Conservation (phyloP, 805 yeast species). For the Monosporozyma unispora region DNA sequence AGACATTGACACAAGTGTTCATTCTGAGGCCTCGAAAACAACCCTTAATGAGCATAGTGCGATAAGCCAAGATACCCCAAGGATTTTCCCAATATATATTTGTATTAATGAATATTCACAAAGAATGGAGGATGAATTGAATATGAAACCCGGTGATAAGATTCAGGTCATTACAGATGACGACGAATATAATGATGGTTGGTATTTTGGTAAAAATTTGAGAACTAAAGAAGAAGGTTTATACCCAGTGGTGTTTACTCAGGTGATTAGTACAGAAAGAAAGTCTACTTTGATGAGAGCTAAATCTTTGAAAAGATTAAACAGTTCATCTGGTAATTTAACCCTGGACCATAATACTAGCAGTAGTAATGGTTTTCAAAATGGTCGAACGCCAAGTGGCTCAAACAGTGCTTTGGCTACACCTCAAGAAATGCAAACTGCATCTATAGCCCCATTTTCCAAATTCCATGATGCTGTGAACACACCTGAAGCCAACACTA, state of each 20-base stretch:
- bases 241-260: slow-evolving; percentile 86
- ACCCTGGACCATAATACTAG: neutral
- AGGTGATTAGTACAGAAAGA: slow-evolving; percentile 33
- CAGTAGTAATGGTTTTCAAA: neutral
- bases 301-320: slow-evolving; percentile 44
- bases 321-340: slow-evolving; percentile 21
- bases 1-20: slow-evolving; percentile 4
- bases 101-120: slow-evolving; percentile 84
- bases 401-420: slow-evolving; percentile 21
- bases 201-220: slow-evolving; percentile 87
- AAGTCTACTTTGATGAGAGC: slow-evolving; percentile 44
- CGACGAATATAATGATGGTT: slow-evolving; percentile 88
- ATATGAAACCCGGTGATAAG: slow-evolving; percentile 71
- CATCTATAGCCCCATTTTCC: slow-evolving; percentile 7
- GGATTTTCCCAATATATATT: slow-evolving; percentile 30
- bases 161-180: slow-evolving; percentile 89
- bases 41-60: slow-evolving; percentile 2
- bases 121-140: slow-evolving; percentile 82
- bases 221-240: slow-evolving; percentile 69
- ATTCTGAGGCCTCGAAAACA: slow-evolving; percentile 1
- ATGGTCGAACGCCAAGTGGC: slow-evolving; percentile 2
- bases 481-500: neutral
- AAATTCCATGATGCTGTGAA: slow-evolving; percentile 3
- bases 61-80: slow-evolving; percentile 5
- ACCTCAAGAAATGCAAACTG: slow-evolving; percentile 22